phyloP scores from a whole-genome alignment of 805 yeast genomes.

The Wickerhamomyces strasburgensis region DNA sequence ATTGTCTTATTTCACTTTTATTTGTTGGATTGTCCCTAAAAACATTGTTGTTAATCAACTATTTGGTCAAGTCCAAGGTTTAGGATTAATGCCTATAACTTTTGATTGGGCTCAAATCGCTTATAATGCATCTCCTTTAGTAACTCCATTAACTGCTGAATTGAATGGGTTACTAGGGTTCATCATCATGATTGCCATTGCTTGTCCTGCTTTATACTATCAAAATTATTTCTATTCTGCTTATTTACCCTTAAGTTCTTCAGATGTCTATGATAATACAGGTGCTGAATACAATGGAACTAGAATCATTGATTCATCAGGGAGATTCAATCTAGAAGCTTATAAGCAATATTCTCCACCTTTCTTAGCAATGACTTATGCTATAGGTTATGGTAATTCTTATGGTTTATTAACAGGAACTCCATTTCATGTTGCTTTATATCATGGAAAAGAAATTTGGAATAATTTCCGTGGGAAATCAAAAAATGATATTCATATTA shows the following conservation, averaged over 20 bases:
- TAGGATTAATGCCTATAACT: slow-evolving; percentile 61
- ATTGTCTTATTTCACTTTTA: slow-evolving; percentile 41
- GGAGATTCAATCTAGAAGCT: slow-evolving; percentile 38
- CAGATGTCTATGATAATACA: slow-evolving; percentile 46
- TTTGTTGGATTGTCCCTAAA: slow-evolving; percentile 42
- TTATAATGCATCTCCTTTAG: slow-evolving; percentile 54
- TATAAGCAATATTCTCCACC: slow-evolving; percentile 61
- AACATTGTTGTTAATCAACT: background rate
- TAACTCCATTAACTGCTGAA: slow-evolving; percentile 51
- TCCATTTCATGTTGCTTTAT: slow-evolving; percentile 48
- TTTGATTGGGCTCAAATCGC: slow-evolving; percentile 67
- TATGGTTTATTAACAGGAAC: slow-evolving; percentile 61
- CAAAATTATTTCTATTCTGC: slow-evolving; percentile 55
- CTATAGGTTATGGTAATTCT: slow-evolving; percentile 55
- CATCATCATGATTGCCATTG: slow-evolving; percentile 41
- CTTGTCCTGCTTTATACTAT: slow-evolving; percentile 45
- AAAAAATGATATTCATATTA: slow-evolving; percentile 43
- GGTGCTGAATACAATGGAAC: slow-evolving; percentile 46
- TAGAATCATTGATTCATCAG: slow-evolving; percentile 39
- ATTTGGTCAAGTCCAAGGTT: slow-evolving; percentile 57
- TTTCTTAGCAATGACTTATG: slow-evolving; percentile 31
- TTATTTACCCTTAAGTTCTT: slow-evolving; percentile 53
- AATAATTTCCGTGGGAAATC: slow-evolving; percentile 31
- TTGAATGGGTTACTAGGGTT: slow-evolving; percentile 41
- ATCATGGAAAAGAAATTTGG: slow-evolving; percentile 51